phyloP scores from a whole-genome alignment of 148 eudicot species.

The Hydrangea macrophylla region DNA sequence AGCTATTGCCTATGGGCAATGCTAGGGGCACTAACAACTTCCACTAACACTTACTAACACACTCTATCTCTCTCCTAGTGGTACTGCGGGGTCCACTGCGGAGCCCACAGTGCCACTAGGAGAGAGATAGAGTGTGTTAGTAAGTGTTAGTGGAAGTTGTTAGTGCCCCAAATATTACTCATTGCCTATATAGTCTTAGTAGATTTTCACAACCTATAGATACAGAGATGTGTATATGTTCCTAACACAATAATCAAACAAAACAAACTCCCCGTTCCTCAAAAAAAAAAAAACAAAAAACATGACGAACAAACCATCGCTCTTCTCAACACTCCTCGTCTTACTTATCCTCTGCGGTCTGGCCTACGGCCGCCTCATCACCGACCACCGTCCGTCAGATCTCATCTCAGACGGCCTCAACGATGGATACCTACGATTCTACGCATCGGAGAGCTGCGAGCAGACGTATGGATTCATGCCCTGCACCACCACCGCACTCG shows the following conservation, averaged over 20 bases:
- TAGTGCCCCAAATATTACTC: too few relatives aligned
- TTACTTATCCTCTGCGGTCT: slow-evolving; percentile 23
- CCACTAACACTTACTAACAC: too few relatives aligned
- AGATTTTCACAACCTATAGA: too few relatives aligned
- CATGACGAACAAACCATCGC: slow-evolving; percentile 10
- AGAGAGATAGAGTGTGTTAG: too few relatives aligned
- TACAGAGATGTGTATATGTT: neutral
- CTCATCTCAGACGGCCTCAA: slow-evolving; percentile 40
- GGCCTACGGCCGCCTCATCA: slow-evolving; percentile 24
- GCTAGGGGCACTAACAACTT: too few relatives aligned
- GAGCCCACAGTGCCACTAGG: too few relatives aligned
- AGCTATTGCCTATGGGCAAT: too few relatives aligned
- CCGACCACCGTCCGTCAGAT: slow-evolving; percentile 17
- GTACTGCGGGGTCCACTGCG: too few relatives aligned
- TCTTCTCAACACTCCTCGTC: slow-evolving; percentile 12
- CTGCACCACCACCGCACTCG: slow-evolving; percentile 45
- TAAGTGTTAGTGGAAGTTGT: too few relatives aligned
- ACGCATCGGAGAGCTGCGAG: slow-evolving; percentile 34
- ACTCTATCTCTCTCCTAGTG: too few relatives aligned
- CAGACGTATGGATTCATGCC: slow-evolving; percentile 60
- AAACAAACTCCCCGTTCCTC: neutral
- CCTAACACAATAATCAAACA: neutral
- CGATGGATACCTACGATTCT: neutral
- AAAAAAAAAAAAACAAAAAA: too few relatives aligned
- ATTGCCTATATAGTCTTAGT: too few relatives aligned